Evolutionary conservation across 768 basidiomycete genomes (phyloP).

Genomic region (Podaxis rugospora): DNA sequence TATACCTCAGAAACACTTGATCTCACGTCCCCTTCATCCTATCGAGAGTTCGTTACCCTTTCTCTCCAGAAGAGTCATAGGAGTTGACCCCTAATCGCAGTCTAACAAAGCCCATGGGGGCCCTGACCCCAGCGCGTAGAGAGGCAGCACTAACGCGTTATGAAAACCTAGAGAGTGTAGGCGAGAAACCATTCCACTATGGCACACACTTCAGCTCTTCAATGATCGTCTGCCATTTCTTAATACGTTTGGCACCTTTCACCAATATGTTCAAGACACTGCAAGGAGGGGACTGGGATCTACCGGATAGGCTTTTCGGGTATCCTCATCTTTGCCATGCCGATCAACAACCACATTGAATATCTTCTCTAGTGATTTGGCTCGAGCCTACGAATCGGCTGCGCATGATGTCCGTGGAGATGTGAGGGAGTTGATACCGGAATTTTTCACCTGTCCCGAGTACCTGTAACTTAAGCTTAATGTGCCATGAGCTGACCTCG

Average conservation of each 20-base stretch:
- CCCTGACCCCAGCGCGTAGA: slow-evolving; percentile 66
- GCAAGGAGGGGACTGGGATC: slow-evolving; percentile 92
- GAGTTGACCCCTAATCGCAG: slow-evolving; percentile 30
- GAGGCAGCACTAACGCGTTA: slow-evolving; percentile 79
- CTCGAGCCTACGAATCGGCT: slow-evolving; percentile 81
- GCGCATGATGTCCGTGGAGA: slow-evolving; percentile 85
- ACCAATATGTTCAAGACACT: slow-evolving; percentile 95
- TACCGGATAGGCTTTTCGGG: slow-evolving; percentile 85
- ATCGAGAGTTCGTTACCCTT: slow-evolving; percentile 59
- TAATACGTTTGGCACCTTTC: slow-evolving; percentile 86
- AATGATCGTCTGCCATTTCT: slow-evolving; percentile 94
- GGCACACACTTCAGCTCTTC: slow-evolving; percentile 96
- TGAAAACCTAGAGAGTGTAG: slow-evolving; percentile 69
- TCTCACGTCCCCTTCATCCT: slow-evolving; percentile 54
- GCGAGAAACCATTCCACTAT: slow-evolving; percentile 86
- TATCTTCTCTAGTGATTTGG: slow-evolving; percentile 51
- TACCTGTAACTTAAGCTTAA: slow-evolving; percentile 25
- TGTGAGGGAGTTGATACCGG: slow-evolving; percentile 90
- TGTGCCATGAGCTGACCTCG: background rate
- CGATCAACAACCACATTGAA: background rate
- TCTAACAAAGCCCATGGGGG: slow-evolving; percentile 87
- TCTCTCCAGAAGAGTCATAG: background rate
- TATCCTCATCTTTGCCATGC: slow-evolving; percentile 17
- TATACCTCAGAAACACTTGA: slow-evolving; percentile 73
- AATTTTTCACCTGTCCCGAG: slow-evolving; percentile 85